Base-by-base conservation (phyloP, 139 green algal genomes). In the Chlamydomonas sphaeroides region DNA sequence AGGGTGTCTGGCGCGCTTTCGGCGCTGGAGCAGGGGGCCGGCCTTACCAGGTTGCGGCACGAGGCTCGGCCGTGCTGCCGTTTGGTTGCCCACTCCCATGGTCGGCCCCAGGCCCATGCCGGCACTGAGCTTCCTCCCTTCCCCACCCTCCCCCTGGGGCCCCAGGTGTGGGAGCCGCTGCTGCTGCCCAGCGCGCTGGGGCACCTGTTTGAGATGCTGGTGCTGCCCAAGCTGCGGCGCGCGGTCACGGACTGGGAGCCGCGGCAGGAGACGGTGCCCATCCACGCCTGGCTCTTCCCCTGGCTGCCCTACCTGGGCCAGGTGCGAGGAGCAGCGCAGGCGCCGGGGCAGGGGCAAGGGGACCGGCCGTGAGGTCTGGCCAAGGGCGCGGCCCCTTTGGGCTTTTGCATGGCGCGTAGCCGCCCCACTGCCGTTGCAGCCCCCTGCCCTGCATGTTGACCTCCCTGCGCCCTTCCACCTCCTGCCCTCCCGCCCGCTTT, bases 251-350 rank as follows among this genome's bases (percentile, higher is more conserved):
- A 78, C 8, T 99, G 97, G 97, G 93, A 99, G 83, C 97, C 97
- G 38, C 86, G 90, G 33, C 62, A 78, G 26, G 96, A 98, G 84
- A 90, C 91, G 11, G 86, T 97, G 74, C 88, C 97, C 32, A 91
- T 98, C 66, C 97, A 99, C 83, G 90, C 90, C 11, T 99, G 97
- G 97, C 85, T 99, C 83, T 97, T 99, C 85, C 97, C 97, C 48
- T 99, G 97, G 97, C 92, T 99, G 79, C 92, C 92, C 5, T 88
- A 89, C 65, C 87, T 99, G 59, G 92, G 90, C 0, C n/a, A 74
- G 41, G 35, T 20, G 53, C 68, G 28, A 0, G 66, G 45, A 53
- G 39, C 0, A 0, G 35, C 35, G 65, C 17, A 35, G 23, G n/a
- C 28, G 62, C n/a, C 1, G 62, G 15, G 62, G 17, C 14, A 26